Conservation (phyloP, 106 monocot species). For the Chionographis japonica region DNA sequence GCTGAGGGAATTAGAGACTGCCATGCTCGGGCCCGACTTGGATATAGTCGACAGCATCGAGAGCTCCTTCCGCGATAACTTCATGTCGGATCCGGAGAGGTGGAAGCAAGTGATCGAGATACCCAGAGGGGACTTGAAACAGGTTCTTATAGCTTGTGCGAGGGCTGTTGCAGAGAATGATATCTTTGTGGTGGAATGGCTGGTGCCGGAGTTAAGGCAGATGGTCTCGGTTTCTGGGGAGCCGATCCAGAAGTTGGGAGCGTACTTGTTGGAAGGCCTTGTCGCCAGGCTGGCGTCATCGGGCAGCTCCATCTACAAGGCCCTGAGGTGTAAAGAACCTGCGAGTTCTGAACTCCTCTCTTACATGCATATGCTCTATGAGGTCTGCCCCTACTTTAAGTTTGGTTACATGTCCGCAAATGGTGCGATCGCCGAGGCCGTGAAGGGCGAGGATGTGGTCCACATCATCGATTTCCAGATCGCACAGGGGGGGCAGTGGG, state of each 20-base stretch:
- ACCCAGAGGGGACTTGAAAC: slow-evolving; percentile 61
- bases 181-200: slow-evolving; percentile 18
- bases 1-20: slow-evolving; percentile 65
- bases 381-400: slow-evolving; percentile 89
- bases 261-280: slow-evolving; percentile 85
- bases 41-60: slow-evolving; percentile 34
- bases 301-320: slow-evolving; percentile 85
- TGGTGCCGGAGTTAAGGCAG: slow-evolving; percentile 48
- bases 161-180: slow-evolving; percentile 65
- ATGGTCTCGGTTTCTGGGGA: slow-evolving; percentile 94
- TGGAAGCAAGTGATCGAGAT: slow-evolving; percentile 47
- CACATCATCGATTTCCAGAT: slow-evolving; percentile 97
- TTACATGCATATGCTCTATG: slow-evolving; percentile 86
- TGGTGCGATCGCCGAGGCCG: slow-evolving; percentile 86
- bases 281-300: slow-evolving; percentile 64
- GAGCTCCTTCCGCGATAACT: slow-evolving; percentile 15
- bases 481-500: slow-evolving; percentile 85
- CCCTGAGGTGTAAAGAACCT: slow-evolving; percentile 80
- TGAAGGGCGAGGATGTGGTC: slow-evolving; percentile 58
- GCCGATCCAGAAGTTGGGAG: slow-evolving; percentile 68
- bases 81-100: slow-evolving; percentile 29
- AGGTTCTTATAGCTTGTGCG: slow-evolving; percentile 61
- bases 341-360: slow-evolving; percentile 73
- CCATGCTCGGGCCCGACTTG: slow-evolving; percentile 61
- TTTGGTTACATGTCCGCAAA: slow-evolving; percentile 95